Percentiles rank a stretch among this genome's conserved stretches.
phyloP scores from a whole-genome alignment of 2,329 filamentous ascomycete genomes.

The Ascochyta koolunga region DNA sequence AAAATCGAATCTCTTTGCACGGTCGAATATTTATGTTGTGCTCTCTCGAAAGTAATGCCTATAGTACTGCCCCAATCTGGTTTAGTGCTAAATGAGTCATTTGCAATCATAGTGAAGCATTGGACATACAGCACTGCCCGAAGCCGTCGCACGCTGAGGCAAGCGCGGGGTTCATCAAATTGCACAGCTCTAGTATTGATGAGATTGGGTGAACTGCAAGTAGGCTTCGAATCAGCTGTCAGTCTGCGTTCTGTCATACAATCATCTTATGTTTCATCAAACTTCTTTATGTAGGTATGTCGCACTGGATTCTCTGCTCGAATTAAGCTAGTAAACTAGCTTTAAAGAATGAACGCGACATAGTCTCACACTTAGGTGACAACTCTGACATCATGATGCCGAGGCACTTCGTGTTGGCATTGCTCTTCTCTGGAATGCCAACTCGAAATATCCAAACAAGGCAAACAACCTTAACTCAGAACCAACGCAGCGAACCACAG shows the following conservation, averaged over 20 bases:
- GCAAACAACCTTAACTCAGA: neutral
- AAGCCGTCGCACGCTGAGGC: neutral
- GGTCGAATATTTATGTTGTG: no score
- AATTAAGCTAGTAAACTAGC: no score
- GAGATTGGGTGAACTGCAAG: neutral
- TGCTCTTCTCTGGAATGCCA: neutral
- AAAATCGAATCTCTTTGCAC: no score
- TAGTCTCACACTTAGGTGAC: no score
- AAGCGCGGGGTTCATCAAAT: neutral
- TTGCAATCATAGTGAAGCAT: neutral
- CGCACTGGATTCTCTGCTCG: no score
- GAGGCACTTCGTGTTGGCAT: neutral
- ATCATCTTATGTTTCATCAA: no score
- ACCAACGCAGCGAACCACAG: neutral
- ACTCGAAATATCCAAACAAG: neutral
- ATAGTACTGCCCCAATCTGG: neutral
- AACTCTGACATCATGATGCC: slow-evolving; percentile 24
- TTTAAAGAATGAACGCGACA: no score
- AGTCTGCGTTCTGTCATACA: neutral
- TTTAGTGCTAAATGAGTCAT: neutral
- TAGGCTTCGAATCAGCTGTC: neutral
- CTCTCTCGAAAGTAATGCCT: no score
- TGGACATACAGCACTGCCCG: neutral
- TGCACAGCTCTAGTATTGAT: neutral
- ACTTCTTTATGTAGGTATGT: no score